These are phyloP conservation scores for Triticum monococcum DNA, from an alignment of 176 grass and related monocot genomes.

Conservation along the genomic window DNA sequence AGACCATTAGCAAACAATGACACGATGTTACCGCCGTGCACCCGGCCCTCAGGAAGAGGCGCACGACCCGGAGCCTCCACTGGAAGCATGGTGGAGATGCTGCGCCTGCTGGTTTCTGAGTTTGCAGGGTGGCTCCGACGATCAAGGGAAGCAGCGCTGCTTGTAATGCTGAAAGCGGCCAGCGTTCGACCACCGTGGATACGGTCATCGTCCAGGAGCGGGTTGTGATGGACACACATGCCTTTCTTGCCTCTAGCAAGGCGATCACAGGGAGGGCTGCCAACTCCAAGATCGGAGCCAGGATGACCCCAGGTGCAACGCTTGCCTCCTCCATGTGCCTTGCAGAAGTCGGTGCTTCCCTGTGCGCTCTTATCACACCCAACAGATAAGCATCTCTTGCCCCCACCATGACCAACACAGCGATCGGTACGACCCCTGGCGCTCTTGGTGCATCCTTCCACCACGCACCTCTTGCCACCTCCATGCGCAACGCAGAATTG, in stretches of 20 bases:
- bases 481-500: conserved; percentile 79
- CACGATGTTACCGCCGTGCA: conserved; percentile 69
- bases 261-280: conserved; percentile 45
- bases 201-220: conserved; percentile 48
- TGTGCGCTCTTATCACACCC: conserved; percentile 77
- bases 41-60: conserved; percentile 51
- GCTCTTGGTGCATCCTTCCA: conserved; percentile 63
- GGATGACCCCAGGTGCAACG: conserved; percentile 64
- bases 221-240: conserved; percentile 50
- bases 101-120: conserved; percentile 14
- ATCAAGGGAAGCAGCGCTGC: not conserved
- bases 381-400: conserved; percentile 59
- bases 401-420: conserved; percentile 87
- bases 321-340: conserved; percentile 74
- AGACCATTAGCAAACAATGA: conserved; percentile 39
- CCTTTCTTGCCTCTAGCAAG: conserved; percentile 67
- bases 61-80: not conserved
- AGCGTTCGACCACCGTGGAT: conserved; percentile 56
- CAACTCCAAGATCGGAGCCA: conserved; percentile 38
- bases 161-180: not conserved
- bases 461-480: conserved; percentile 77
- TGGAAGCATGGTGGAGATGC: conserved; percentile 28
- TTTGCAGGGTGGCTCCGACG: conserved; percentile 3
- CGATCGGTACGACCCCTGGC: conserved; percentile 68
- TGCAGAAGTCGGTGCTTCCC: conserved; percentile 89